Evolutionary conservation across 495 filamentous ascomycete genomes (phyloP).

Genomic region (Pseudoneurospora amorphoporcata): DNA sequence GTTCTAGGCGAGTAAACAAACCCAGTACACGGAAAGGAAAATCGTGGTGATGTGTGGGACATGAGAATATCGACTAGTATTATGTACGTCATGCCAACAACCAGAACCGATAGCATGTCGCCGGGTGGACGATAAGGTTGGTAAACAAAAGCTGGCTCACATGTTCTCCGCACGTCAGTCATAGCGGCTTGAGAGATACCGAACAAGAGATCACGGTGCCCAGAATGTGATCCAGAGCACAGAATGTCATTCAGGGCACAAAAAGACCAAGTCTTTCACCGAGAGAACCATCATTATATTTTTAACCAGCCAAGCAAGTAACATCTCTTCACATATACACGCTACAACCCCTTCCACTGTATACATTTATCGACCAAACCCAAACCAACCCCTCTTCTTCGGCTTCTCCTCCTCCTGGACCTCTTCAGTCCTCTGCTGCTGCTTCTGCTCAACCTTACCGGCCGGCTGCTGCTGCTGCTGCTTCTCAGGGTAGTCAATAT

Average conservation of each 20-base stretch:
- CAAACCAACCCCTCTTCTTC: slow-evolving; percentile 77
- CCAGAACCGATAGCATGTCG: not conserved
- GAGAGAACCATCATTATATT: not conserved
- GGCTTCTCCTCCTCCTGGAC: slow-evolving; percentile 40
- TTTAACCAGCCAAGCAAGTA: not conserved
- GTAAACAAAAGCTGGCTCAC: no score
- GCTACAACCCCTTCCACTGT: not conserved
- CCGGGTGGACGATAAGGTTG: not conserved
- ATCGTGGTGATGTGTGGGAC: no score
- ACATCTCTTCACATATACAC: not conserved
- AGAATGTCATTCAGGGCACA: no score
- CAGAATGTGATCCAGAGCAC: no score
- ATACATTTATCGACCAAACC: slow-evolving; percentile 62
- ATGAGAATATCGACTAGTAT: no score
- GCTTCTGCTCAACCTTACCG: not conserved
- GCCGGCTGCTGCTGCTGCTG: slow-evolving; percentile 15
- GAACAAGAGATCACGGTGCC: not conserved
- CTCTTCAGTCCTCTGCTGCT: slow-evolving; percentile 19
- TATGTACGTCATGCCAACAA: not conserved
- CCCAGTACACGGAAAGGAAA: no score
- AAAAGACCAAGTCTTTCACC: no score
- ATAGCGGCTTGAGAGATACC: not conserved
- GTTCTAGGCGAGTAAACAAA: no score
- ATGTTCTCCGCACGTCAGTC: not conserved
- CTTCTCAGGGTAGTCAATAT: slow-evolving; percentile 82